These are phyloP conservation scores for Aureobasidium pullulans DNA, from an alignment of 2,329 filamentous ascomycete genomes.

Conservation along the genomic window DNA sequence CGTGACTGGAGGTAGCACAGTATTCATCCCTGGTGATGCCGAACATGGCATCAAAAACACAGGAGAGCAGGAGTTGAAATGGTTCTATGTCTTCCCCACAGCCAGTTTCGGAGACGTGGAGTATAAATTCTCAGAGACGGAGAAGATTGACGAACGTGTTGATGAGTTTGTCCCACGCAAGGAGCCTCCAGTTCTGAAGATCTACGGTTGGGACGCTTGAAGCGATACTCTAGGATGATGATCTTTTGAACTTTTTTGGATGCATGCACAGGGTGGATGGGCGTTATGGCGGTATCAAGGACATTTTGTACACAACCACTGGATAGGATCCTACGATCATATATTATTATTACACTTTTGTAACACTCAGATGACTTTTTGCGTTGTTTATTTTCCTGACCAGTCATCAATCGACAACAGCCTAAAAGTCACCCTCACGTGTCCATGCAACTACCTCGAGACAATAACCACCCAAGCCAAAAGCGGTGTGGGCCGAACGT, in stretches of 20 bases:
- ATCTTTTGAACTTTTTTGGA: too few species aligned
- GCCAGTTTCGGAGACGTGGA: conserved; percentile 12
- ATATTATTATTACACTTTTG: background rate
- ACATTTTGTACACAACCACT: background rate
- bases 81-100: conserved; percentile 15
- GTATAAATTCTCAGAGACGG: conserved; percentile 13
- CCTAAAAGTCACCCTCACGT: background rate
- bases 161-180: conserved; percentile 1
- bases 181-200: background rate
- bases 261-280: background rate
- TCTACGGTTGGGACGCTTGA: background rate
- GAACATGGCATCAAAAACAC: conserved; percentile 33
- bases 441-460: background rate
- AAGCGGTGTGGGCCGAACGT: background rate
- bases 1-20: conserved; percentile 29
- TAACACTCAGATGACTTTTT: background rate
- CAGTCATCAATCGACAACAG: background rate
- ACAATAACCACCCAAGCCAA: background rate
- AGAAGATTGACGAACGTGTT: background rate
- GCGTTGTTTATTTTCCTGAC: background rate
- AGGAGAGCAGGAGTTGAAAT: conserved; percentile 6
- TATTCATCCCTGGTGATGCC: conserved; percentile 38
- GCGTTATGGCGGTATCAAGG: background rate
- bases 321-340: background rate
- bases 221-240: too few species aligned